Percentiles rank a stretch among this genome's conserved stretches.
phyloP scores from a whole-genome alignment of 2,329 filamentous ascomycete genomes.

The Cadophora sp. region DNA sequence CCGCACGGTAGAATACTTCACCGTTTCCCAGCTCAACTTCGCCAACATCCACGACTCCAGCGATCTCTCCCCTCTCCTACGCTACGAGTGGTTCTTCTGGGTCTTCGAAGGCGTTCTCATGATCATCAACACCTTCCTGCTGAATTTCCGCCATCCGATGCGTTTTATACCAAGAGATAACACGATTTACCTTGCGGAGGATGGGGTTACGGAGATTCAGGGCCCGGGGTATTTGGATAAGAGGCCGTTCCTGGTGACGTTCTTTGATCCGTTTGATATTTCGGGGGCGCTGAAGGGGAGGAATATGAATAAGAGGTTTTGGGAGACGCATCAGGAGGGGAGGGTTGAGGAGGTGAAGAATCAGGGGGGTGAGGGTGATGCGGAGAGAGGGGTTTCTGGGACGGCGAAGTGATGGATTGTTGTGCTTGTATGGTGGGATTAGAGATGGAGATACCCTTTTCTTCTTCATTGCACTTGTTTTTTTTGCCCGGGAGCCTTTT shows the following conservation, averaged over 20 bases:
- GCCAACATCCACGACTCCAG: conserved; percentile 45
- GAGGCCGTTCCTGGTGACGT: conserved; percentile 43
- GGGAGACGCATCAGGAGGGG: conserved; percentile 37
- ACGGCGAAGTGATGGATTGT: neutral
- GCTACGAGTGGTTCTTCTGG: conserved; percentile 66
- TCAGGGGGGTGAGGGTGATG: conserved; percentile 11
- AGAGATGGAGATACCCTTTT: conserved; percentile 1
- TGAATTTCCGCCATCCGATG: conserved; percentile 59
- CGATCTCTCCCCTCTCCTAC: conserved; percentile 53
- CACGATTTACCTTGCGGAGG: conserved; percentile 57
- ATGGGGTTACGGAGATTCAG: conserved; percentile 57
- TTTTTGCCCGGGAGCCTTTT: too few relatives aligned
- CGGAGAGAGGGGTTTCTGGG: conserved; percentile 15
- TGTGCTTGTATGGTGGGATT: neutral
- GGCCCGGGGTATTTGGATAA: conserved; percentile 58
- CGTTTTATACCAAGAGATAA: conserved; percentile 55
- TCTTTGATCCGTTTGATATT: conserved; percentile 45
- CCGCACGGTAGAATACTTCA: conserved; percentile 65
- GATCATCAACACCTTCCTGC: conserved; percentile 56
- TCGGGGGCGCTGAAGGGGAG: conserved; percentile 35
- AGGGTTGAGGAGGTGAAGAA: conserved; percentile 12
- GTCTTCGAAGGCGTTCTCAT: conserved; percentile 62
- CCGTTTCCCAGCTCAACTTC: conserved; percentile 51
- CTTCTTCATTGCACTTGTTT: too few relatives aligned
- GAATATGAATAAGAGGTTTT: conserved; percentile 39